Evolutionary conservation across 257 asterid genomes (phyloP), one percentile per base, ranked within the genome.

Genomic region (Scutellaria minor): DNA sequence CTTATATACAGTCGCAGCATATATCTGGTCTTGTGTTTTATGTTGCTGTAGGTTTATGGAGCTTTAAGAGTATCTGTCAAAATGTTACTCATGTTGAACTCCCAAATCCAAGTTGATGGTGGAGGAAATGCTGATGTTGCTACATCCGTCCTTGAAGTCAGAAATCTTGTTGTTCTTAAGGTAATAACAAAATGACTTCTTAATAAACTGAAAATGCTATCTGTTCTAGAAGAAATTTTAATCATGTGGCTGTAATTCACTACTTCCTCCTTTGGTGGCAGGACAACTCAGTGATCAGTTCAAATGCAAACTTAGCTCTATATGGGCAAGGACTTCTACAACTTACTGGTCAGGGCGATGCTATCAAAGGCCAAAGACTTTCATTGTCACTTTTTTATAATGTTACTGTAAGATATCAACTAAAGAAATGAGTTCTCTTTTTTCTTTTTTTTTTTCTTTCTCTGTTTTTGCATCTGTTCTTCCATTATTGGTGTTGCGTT

Each of bases 81-180:
- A 82, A 87, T 93, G 98, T 81, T 93, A 79, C 97, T 93, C 80
- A 93, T 93, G 98, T 82, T 90, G 86, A 88, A 91, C 83, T 93
- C 98, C 56, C 79, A 82, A 80, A 90, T 93, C 73, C 88, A 81
- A 81, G 91, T 93, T 65, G 97, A 91, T 75, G 98, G 96, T 69
- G 92, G 96, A 54, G 92, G 86, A 83, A 84, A 84, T 77, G 78
- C 91, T 47, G 90, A 78, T 66, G 91, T 93, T 75, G 87, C 96
- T 62, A 84, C 90, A 27, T 93, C 98, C 48, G 81, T 93, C 83
- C 92, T 93, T 68, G 98, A 93, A 85, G 96, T 93, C 86, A 85
- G 98, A 83, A 93, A 93, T 85, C 98, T 93, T 73, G 93, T 78
- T 80, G 98, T 93, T 83, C 92, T 93, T 70, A 93, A 82, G 98